Conservation (phyloP, 2,329 filamentous ascomycete genomes). For the Alternaria dauci region DNA sequence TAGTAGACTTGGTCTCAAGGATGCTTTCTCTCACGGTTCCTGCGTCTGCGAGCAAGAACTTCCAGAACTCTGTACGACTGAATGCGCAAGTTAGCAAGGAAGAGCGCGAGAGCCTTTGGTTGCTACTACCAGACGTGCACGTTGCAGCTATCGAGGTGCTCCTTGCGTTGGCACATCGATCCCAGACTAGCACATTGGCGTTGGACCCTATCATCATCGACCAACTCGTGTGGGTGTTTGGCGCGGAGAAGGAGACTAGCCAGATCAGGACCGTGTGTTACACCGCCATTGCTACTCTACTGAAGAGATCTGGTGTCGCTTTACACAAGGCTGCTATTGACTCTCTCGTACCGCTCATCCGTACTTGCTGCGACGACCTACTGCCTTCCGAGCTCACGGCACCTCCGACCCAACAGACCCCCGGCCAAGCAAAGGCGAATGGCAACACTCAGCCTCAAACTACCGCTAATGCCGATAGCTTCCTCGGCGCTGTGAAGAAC, state of each 20-base stretch:
- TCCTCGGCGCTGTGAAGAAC: conserved; percentile 61
- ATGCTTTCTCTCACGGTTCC: conserved; percentile 71
- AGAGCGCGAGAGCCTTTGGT: conserved; percentile 82
- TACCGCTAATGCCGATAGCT: conserved; percentile 74
- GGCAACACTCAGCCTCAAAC: conserved; percentile 43
- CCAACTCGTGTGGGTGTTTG: conserved; percentile 75
- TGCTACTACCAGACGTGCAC: conserved; percentile 77
- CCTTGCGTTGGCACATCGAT: conserved; percentile 63
- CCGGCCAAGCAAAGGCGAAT: conserved; percentile 53
- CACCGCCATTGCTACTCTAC: conserved; percentile 62
- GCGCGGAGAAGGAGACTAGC: conserved; percentile 58
- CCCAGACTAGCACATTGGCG: conserved; percentile 66
- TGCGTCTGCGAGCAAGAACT: conserved; percentile 53
- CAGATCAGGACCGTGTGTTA: conserved; percentile 70
- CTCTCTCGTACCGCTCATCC: conserved; percentile 69
- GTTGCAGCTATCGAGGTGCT: conserved; percentile 72
- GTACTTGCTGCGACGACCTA: conserved; percentile 77
- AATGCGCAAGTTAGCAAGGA: conserved; percentile 79
- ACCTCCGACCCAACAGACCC: conserved; percentile 49
- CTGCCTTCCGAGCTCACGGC: conserved; percentile 57
- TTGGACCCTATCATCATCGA: conserved; percentile 72
- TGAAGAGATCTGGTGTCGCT: conserved; percentile 70
- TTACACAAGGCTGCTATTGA: conserved; percentile 72
- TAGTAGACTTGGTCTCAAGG: conserved; percentile 75
- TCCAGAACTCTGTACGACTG: conserved; percentile 58